These are phyloP conservation scores for Leucoagaricus sp. DNA, from an alignment of 1,284 basidiomycete genomes.

Conservation along the genomic window DNA sequence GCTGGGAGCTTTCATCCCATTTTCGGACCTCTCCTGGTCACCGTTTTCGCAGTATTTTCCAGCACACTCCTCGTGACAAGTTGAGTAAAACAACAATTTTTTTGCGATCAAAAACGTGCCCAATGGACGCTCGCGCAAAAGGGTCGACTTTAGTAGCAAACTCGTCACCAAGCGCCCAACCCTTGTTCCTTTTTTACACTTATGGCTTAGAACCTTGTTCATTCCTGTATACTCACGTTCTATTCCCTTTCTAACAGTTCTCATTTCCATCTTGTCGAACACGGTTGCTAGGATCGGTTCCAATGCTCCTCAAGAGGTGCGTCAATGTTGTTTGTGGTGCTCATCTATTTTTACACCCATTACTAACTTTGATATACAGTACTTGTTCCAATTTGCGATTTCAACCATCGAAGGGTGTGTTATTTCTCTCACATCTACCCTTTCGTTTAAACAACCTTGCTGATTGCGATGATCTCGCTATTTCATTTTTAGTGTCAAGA, in stretches of 20 bases:
- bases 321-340: too few relatives aligned
- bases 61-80: constrained; percentile 82
- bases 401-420: constrained; percentile 84
- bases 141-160: too few relatives aligned
- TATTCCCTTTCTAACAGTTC: constrained; percentile 43
- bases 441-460: not conserved
- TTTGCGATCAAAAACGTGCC: constrained; percentile 10
- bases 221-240: not conserved
- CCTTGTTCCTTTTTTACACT: constrained; percentile 1
- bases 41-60: constrained; percentile 78
- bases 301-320: constrained; percentile 81
- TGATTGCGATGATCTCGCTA: too few relatives aligned
- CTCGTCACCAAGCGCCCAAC: too few relatives aligned
- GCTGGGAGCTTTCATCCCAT: constrained; percentile 81
- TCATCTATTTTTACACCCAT: too few relatives aligned
- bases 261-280: constrained; percentile 86
- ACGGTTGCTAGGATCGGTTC: constrained; percentile 81
- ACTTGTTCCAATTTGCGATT: constrained; percentile 87
- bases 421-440: not conserved
- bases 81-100: constrained; percentile 39
- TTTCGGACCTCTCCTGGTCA: constrained; percentile 86
- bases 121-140: not conserved
- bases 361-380: constrained; percentile 51
- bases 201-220: not conserved
- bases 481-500: constrained; percentile 63